Evolutionary conservation across 2,329 filamentous ascomycete species (phyloP).

Genomic region (Phialophora expanda): DNA sequence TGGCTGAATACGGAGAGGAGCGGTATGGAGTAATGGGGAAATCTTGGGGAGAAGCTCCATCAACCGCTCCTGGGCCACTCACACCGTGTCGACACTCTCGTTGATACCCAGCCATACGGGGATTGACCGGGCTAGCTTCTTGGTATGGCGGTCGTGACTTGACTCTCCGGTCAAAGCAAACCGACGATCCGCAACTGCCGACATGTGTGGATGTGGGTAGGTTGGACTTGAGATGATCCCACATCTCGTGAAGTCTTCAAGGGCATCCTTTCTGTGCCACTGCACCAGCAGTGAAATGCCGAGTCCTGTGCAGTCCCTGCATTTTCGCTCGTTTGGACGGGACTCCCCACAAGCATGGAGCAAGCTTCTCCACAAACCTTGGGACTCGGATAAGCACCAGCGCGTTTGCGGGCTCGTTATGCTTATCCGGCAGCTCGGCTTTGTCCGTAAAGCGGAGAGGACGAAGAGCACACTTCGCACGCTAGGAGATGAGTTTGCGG

Average conservation of each 20-base stretch:
- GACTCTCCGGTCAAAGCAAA: not conserved
- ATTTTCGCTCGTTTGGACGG: not conserved
- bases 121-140: conserved; percentile 25
- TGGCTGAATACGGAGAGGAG: conserved; percentile 1
- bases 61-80: not conserved
- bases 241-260: conserved; percentile 9
- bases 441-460: not conserved
- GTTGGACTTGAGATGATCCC: conserved; percentile 7
- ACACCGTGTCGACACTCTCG: not conserved
- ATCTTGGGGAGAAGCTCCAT: conserved; percentile 13
- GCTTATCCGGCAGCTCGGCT: not conserved
- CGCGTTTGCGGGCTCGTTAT: not conserved
- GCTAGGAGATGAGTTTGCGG: not conserved
- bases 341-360: conserved; percentile 2
- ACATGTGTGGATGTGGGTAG: conserved; percentile 10
- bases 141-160: conserved; percentile 13
- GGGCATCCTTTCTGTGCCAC: not conserved
- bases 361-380: conserved; percentile 9
- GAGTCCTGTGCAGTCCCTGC: not conserved
- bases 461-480: not conserved
- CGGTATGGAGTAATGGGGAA: conserved; percentile 7
- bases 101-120: conserved; percentile 10
- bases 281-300: not conserved
- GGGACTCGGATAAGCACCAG: not conserved
- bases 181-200: conserved; percentile 23